Percentiles rank a stretch among this genome's conserved stretches.
Evolutionary conservation across 805 yeast genomes (phyloP).

Genomic region (Myxozyma sirexii): DNA sequence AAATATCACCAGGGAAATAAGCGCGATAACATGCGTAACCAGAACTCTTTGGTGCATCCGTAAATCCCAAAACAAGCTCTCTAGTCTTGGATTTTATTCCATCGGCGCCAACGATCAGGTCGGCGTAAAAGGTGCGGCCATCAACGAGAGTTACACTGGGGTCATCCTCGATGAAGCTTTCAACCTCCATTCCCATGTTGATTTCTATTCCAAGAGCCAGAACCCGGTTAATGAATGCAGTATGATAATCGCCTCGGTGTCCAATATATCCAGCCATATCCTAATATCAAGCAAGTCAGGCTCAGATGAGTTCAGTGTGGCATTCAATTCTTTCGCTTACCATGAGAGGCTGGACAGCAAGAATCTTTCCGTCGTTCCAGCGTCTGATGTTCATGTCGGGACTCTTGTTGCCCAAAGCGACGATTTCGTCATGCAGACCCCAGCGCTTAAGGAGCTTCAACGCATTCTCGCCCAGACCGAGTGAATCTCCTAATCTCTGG

Average conservation of each 20-base stretch:
- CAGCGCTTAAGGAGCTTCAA: constrained; percentile 6
- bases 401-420: constrained; percentile 3
- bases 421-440: constrained; percentile 10
- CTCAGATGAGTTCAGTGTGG: constrained; percentile 17
- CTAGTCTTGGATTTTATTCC: constrained; percentile 40
- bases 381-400: constrained; percentile 16
- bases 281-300: background rate
- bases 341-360: constrained; percentile 36
- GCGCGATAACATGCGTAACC: constrained; percentile 9
- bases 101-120: constrained; percentile 41
- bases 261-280: constrained; percentile 37
- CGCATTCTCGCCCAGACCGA: constrained; percentile 13
- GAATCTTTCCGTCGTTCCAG: constrained; percentile 37
- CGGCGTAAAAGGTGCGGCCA: constrained; percentile 36
- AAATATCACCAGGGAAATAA: background rate
- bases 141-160: constrained; percentile 32
- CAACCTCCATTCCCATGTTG: constrained; percentile 31
- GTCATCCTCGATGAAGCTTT: constrained; percentile 36
- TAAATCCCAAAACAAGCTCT: constrained; percentile 31
- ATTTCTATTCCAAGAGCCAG: constrained; percentile 36
- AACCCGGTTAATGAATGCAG: constrained; percentile 38
- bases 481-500: constrained; percentile 1
- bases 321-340: constrained; percentile 9
- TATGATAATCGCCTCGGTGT: constrained; percentile 42
- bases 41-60: constrained; percentile 2